Base-by-base conservation (phyloP, 345 rosid species). In the Toxicodendron radicans region DNA sequence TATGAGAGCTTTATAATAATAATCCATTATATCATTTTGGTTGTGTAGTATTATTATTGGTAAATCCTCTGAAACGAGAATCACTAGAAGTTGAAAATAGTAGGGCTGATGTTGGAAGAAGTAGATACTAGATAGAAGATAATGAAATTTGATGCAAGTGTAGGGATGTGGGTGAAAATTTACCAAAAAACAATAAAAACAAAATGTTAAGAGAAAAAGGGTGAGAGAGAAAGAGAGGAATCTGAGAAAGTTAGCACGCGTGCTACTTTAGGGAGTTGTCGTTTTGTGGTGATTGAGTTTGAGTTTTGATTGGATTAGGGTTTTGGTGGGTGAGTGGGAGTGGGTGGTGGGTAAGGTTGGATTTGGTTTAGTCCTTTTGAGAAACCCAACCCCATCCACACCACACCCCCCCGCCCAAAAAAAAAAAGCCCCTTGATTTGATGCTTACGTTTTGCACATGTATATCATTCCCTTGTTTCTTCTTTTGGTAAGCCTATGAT, bases 191-290 rank as follows among this genome's bases (percentile, higher is more conserved):
- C 68, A 45, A 59, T 49, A 62, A 43, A 65, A 65, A 53, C 61
- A 65, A 53, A 59, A 18, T 58, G 21, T 43, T 20, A n/a, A 13
- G 27, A 73, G 23, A 57, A 60, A 48, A 16, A 43, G 58, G n/a
- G 16, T 58, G 58, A 20, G 17, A 23, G 46, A 20, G 45, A 70
- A 58, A 18, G 20, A 27, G 64, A 43, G 90, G 94, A 89, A 87
- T 88, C 89, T 83, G 82, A 10, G 74, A 84, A 83, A 82, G 86
- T 53, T 46, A 43, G 86, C 94, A 92, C 93, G 98, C 97, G 94
- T 92, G 98, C 86, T 81, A 58, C 91, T 79, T 75, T 85, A 49
- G 48, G 43, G 16, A 4, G 72, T 83, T 87, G 91, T 87, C 88
- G 87, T 85, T 72, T 91, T 76, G 78, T 78, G 67, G 82, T 77